phyloP scores from a whole-genome alignment of 2,329 filamentous ascomycete genomes.

The Ceratocystis smalleyi region DNA sequence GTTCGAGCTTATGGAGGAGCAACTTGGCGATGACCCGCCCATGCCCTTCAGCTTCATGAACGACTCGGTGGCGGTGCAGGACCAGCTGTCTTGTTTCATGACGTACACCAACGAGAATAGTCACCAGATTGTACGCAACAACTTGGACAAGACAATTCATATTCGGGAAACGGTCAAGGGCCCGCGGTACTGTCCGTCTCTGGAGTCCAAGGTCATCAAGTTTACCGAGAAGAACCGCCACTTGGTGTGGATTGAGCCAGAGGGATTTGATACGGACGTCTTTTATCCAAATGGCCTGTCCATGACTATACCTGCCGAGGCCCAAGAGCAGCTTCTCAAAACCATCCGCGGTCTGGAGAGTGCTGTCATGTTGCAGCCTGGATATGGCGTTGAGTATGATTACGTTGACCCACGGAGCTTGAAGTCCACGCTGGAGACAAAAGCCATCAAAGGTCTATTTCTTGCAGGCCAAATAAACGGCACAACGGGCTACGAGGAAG shows the following conservation, averaged over 20 bases:
- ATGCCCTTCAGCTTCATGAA: constrained; percentile 87
- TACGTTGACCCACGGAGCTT: constrained; percentile 89
- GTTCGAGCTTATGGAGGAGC: constrained; percentile 53
- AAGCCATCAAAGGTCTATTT: constrained; percentile 74
- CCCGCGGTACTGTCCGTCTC: constrained; percentile 83
- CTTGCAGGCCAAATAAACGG: constrained; percentile 96
- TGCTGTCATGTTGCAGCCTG: constrained; percentile 81
- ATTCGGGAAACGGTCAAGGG: constrained; percentile 91
- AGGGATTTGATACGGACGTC: constrained; percentile 78
- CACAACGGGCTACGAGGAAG: constrained; percentile 95
- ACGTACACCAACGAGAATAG: constrained; percentile 74
- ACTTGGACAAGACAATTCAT: constrained; percentile 91
- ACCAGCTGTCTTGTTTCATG: constrained; percentile 72
- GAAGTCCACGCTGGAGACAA: constrained; percentile 82
- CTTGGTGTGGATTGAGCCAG: constrained; percentile 92
- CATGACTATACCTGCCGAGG: constrained; percentile 85
- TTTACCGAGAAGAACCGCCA: constrained; percentile 70
- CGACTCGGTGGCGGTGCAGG: constrained; percentile 55
- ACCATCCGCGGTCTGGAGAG: constrained; percentile 81
- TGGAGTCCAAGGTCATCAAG: constrained; percentile 85
- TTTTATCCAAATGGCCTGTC: constrained; percentile 95
- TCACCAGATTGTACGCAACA: constrained; percentile 70
- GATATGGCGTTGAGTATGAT: constrained; percentile 96
- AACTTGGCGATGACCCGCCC: constrained; percentile 72
- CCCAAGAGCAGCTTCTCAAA: constrained; percentile 69